Conservation (phyloP, 768 basidiomycete species). For the Amanita pseudoporphyria region DNA sequence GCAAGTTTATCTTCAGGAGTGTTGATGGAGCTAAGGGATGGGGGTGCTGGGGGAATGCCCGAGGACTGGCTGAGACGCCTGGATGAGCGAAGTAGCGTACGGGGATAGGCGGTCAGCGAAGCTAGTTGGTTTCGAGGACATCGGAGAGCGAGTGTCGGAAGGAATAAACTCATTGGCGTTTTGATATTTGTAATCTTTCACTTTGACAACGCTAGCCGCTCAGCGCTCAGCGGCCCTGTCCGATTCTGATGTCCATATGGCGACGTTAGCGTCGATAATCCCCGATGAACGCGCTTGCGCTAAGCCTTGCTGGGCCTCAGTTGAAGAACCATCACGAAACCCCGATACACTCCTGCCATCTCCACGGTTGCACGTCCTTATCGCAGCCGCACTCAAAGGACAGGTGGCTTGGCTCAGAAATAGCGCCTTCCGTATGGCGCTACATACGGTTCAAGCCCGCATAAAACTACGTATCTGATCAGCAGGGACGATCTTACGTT, state of each 20-base stretch:
- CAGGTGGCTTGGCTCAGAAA: neutral
- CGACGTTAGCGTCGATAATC: neutral
- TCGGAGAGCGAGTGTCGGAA: neutral
- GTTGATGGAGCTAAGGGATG: slow-evolving; percentile 24
- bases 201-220: too few species aligned
- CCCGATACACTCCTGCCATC: too few species aligned
- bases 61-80: neutral
- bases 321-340: neutral
- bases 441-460: neutral
- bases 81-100: too few species aligned
- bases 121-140: neutral
- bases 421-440: neutral
- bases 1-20: slow-evolving; percentile 31
- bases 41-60: slow-evolving; percentile 30
- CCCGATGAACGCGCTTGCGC: neutral
- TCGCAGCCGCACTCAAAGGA: neutral
- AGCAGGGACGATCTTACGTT: neutral
- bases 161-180: neutral
- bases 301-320: neutral
- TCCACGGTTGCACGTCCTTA: too few species aligned
- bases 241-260: neutral
- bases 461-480: neutral
- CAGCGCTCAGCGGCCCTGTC: too few species aligned
- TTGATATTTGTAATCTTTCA: too few species aligned
- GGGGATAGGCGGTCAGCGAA: neutral